phyloP scores from a whole-genome alignment of 2,329 filamentous ascomycete genomes.

The Aspergillus ochraceoroseus region DNA sequence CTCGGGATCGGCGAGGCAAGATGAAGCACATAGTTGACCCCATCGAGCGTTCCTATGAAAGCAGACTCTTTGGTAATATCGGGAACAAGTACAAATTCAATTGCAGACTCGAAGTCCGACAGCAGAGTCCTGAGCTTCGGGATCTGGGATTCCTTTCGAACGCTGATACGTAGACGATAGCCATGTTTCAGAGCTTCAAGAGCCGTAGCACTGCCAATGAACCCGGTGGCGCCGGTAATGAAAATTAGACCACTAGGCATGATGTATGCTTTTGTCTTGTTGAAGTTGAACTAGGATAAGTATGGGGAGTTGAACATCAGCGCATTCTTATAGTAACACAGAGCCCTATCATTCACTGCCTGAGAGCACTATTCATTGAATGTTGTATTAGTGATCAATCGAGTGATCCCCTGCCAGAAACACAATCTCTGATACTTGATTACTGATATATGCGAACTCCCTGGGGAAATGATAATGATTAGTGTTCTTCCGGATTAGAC shows the following conservation, averaged over 20 bases:
- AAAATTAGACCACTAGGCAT: constrained; percentile 21
- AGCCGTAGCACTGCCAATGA: constrained; percentile 24
- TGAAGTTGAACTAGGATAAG: background rate
- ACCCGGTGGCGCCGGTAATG: constrained; percentile 27
- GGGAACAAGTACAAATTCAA: constrained; percentile 22
- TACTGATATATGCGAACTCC: too few relatives aligned
- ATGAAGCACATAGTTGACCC: constrained; percentile 25
- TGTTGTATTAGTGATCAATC: too few relatives aligned
- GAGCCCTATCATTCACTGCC: too few relatives aligned
- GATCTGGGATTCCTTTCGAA: constrained; percentile 17
- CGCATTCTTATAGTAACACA: too few relatives aligned
- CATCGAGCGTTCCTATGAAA: constrained; percentile 19
- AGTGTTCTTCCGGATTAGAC: too few relatives aligned
- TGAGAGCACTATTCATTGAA: too few relatives aligned
- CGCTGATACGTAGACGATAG: constrained; percentile 22
- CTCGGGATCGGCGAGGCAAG: constrained; percentile 24
- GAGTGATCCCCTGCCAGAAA: too few relatives aligned
- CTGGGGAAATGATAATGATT: too few relatives aligned
- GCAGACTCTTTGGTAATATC: constrained; percentile 19
- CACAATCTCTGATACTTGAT: too few relatives aligned
- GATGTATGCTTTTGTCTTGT: too few relatives aligned
- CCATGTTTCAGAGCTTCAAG: constrained; percentile 20
- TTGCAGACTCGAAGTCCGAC: constrained; percentile 11
- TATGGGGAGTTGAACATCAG: background rate
- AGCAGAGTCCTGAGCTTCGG: constrained; percentile 13